Evolutionary conservation across 139 green algal species (phyloP).

Genomic region (Chlamydomonas eustigma): DNA sequence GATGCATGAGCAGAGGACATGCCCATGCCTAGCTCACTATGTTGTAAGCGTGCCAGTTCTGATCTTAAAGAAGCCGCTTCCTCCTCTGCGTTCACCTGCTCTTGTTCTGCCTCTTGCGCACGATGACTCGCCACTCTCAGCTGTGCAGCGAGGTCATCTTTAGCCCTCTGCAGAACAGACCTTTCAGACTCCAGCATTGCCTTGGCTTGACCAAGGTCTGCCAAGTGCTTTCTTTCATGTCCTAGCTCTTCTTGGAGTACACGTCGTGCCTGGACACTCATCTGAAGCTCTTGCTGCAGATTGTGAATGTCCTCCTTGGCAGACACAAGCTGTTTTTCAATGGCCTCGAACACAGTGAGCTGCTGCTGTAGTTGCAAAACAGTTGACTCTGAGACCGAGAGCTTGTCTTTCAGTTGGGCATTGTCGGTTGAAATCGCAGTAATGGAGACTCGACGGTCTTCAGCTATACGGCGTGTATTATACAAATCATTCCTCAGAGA

Average conservation of each 20-base stretch:
- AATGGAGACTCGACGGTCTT: constrained; percentile 31
- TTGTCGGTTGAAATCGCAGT: constrained; percentile 8
- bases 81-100: constrained; percentile 54
- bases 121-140: constrained; percentile 38
- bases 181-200: constrained; percentile 25
- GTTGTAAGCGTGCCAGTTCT: no score
- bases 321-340: constrained; percentile 22
- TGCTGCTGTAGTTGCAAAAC: background rate
- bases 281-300: constrained; percentile 19
- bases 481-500: constrained; percentile 38
- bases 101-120: constrained; percentile 52
- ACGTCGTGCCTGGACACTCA: background rate
- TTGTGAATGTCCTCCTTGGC: background rate
- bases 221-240: constrained; percentile 28
- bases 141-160: constrained; percentile 34
- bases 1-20: no score
- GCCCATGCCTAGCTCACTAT: no score
- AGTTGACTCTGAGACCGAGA: constrained; percentile 4
- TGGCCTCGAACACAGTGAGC: constrained; percentile 10
- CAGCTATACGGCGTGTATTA: constrained; percentile 21
- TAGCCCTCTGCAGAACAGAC: constrained; percentile 19
- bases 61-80: constrained; percentile 32
- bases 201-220: constrained; percentile 32
- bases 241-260: constrained; percentile 30
- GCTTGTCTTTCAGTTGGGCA: background rate